phyloP scores from a whole-genome alignment of 2,329 filamentous ascomycete genomes.

The Aspergillus sp. region DNA sequence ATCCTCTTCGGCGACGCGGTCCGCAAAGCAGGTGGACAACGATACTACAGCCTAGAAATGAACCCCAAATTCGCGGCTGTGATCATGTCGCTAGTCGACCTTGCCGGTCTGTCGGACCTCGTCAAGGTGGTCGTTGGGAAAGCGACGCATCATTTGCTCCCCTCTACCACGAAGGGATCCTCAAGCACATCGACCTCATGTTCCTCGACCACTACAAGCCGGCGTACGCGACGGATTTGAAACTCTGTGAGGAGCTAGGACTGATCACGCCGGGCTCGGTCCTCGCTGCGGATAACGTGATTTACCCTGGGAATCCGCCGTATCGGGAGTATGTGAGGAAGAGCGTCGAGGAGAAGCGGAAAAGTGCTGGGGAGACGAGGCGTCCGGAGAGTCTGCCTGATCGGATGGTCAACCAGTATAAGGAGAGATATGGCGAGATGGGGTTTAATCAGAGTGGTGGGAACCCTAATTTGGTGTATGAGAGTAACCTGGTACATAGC shows the following conservation, averaged over 20 bases:
- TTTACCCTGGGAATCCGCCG: slow-evolving; percentile 47
- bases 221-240: slow-evolving; percentile 73
- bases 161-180: too few relatives aligned
- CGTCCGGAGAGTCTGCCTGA: too few relatives aligned
- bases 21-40: slow-evolving; percentile 14
- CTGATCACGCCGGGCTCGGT: slow-evolving; percentile 57
- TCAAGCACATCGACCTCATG: slow-evolving; percentile 65
- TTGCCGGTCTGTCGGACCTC: slow-evolving; percentile 71
- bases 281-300: slow-evolving; percentile 49
- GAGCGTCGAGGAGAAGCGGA: too few relatives aligned
- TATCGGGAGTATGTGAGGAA: slow-evolving; percentile 63
- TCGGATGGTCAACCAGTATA: too few relatives aligned
- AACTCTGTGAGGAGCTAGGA: slow-evolving; percentile 72
- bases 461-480: background rate
- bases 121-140: slow-evolving; percentile 59
- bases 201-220: slow-evolving; percentile 83
- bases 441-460: background rate
- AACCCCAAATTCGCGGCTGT: slow-evolving; percentile 75
- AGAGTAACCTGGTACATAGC: background rate
- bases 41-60: slow-evolving; percentile 72
- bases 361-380: too few relatives aligned
- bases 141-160: too few relatives aligned
- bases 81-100: slow-evolving; percentile 68
- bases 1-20: too few relatives aligned
- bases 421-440: too few relatives aligned